Conservation (phyloP, 164 flowering plant species). For the Taxillus chinensis region DNA sequence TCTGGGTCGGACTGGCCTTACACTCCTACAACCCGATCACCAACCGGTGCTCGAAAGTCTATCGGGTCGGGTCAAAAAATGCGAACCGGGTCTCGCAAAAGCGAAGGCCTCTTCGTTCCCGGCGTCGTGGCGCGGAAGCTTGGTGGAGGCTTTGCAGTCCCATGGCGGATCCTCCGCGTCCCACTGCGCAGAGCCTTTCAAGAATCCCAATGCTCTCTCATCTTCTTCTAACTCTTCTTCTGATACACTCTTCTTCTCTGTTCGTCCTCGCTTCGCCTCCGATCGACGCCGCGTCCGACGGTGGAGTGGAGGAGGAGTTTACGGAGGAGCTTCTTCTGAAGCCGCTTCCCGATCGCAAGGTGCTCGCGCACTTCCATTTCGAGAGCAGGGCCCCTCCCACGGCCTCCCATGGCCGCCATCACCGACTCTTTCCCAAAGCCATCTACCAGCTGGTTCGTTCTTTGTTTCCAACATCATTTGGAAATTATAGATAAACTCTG, state of each 20-base stretch:
- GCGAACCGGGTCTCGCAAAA: too few species aligned
- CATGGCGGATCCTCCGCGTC: background rate
- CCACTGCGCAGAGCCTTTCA: background rate
- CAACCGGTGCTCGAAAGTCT: too few species aligned
- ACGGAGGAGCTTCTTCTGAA: constrained; percentile 67
- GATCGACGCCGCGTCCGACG: background rate
- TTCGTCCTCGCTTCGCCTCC: background rate
- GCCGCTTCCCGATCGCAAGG: constrained; percentile 89
- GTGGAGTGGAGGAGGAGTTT: constrained; percentile 45
- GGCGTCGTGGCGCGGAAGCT: background rate
- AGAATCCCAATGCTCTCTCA: background rate
- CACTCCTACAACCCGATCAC: too few species aligned
- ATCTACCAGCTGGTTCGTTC: constrained; percentile 69
- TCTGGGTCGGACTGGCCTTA: too few species aligned
- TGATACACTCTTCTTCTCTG: background rate
- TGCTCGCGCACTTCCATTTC: constrained; percentile 81
- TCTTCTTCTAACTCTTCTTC: background rate
- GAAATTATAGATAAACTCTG: background rate
- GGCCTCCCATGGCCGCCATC: constrained; percentile 51
- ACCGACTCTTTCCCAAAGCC: constrained; percentile 84
- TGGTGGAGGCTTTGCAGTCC: background rate
- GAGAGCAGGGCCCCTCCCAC: constrained; percentile 50
- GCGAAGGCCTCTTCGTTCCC: too few species aligned
- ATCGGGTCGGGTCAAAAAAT: too few species aligned
- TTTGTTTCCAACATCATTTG: background rate